A percentile compares a stretch with the other conserved stretches of the same genome.
These are phyloP conservation scores for Xylariaceae sp. DNA, from an alignment of 2,329 filamentous ascomycete genomes.

Conservation along the genomic window DNA sequence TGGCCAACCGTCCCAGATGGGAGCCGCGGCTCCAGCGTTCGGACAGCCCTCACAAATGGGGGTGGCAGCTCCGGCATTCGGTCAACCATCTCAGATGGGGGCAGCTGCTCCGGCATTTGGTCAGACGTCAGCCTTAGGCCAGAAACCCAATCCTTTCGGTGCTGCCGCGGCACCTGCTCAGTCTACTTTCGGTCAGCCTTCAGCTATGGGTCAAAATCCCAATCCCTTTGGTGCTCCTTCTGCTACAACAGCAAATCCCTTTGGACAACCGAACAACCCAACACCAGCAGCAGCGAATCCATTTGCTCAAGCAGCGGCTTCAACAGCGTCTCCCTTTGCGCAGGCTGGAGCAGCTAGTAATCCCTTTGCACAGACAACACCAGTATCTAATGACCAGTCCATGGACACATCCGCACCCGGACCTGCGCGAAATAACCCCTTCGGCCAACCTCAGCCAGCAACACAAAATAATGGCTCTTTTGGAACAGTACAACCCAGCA, in stretches of 20 bases:
- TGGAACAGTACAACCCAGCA: conserved; percentile 22
- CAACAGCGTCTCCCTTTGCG: conserved; percentile 29
- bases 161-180: conserved; percentile 20
- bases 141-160: conserved; percentile 30
- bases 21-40: conserved; percentile 26
- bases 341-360: conserved; percentile 23
- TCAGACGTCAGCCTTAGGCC: conserved; percentile 26
- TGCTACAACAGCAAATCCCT: conserved; percentile 5
- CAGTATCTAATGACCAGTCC: conserved; percentile 16
- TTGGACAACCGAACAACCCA: conserved; percentile 10
- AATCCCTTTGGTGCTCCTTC: conserved; percentile 27
- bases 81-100: conserved; percentile 30
- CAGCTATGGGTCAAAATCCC: conserved; percentile 30
- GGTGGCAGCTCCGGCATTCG: conserved; percentile 33
- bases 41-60: conserved; percentile 30
- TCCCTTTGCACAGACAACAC: conserved; percentile 29
- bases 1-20: conserved; percentile 38
- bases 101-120: conserved; percentile 24
- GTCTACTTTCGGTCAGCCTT: conserved; percentile 35
- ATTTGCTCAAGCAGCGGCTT: conserved; percentile 9
- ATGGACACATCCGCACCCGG: conserved; percentile 27
- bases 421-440: conserved; percentile 24
- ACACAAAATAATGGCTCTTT: conserved; percentile 27
- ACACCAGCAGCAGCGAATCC: conserved; percentile 9
- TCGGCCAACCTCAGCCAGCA: conserved; percentile 18